Conservation (phyloP, 2,329 filamentous ascomycete species). For the Stachybotrys echinatus region DNA sequence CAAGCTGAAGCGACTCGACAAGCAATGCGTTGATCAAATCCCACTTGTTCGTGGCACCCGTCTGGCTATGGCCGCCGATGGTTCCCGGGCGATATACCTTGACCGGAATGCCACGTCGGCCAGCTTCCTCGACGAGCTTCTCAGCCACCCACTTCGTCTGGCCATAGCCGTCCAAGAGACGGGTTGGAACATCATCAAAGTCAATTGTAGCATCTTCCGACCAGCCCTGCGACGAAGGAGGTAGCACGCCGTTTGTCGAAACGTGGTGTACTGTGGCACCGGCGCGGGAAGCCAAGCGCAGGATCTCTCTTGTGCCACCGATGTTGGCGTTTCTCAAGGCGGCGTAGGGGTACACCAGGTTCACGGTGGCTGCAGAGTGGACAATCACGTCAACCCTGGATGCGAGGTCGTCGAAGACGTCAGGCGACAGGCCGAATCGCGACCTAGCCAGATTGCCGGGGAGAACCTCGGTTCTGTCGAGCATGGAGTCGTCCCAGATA, state of each 20-base stretch:
- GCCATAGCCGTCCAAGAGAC: slow-evolving; percentile 68
- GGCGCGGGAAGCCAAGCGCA: slow-evolving; percentile 62
- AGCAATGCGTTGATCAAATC: slow-evolving; percentile 72
- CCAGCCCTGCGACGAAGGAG: slow-evolving; percentile 66
- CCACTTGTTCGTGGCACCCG: slow-evolving; percentile 72
- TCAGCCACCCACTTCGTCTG: slow-evolving; percentile 82
- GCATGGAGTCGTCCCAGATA: slow-evolving; percentile 70
- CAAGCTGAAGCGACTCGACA: slow-evolving; percentile 71
- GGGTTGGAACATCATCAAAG: slow-evolving; percentile 62
- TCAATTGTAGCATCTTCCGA: slow-evolving; percentile 62
- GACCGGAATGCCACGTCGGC: slow-evolving; percentile 62
- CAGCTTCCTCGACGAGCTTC: slow-evolving; percentile 66
- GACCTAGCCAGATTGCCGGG: slow-evolving; percentile 67
- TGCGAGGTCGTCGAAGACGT: slow-evolving; percentile 61
- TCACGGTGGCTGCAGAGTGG: slow-evolving; percentile 73
- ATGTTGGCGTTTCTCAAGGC: slow-evolving; percentile 70
- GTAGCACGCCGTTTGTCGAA: slow-evolving; percentile 75
- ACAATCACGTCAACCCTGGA: slow-evolving; percentile 66
- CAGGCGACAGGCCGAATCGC: slow-evolving; percentile 61
- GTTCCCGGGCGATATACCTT: slow-evolving; percentile 70
- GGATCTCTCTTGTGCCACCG: slow-evolving; percentile 69
- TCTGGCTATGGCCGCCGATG: slow-evolving; percentile 71
- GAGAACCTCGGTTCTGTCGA: slow-evolving; percentile 72
- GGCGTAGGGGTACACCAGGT: slow-evolving; percentile 77
- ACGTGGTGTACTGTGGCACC: slow-evolving; percentile 73